Percentiles rank a stretch among this genome's conserved stretches.
These are phyloP conservation scores for Ophiocordyceps camponoti-floridani DNA, from an alignment of 2,329 filamentous ascomycete genomes.

Conservation along the genomic window DNA sequence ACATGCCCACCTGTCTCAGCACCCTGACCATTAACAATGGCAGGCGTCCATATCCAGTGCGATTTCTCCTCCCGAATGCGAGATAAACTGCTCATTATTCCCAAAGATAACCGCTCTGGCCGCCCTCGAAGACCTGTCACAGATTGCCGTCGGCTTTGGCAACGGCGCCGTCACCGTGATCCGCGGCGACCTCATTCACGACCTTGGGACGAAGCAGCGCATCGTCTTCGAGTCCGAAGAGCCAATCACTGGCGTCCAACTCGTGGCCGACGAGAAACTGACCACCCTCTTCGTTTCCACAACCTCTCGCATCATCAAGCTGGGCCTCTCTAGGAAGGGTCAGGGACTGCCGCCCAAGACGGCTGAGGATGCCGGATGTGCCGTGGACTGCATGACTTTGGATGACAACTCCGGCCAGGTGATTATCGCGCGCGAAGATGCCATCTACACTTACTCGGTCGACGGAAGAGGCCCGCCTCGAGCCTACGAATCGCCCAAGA, in stretches of 20 bases:
- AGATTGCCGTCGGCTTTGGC: conserved; percentile 87
- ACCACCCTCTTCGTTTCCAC: conserved; percentile 87
- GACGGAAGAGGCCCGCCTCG: conserved; percentile 76
- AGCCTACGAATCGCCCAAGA: conserved; percentile 84
- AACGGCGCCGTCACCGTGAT: conserved; percentile 91
- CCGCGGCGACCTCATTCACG: conserved; percentile 84
- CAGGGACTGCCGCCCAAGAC: conserved; percentile 79
- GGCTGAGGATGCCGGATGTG: conserved; percentile 78
- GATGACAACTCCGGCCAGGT: conserved; percentile 68
- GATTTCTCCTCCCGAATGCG: conserved; percentile 6
- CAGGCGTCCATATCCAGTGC: conserved; percentile 76
- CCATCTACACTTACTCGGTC: conserved; percentile 79
- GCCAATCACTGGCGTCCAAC: conserved; percentile 80
- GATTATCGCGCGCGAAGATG: conserved; percentile 85
- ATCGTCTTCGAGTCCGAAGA: conserved; percentile 95
- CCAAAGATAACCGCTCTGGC: conserved; percentile 68
- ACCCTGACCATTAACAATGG: conserved; percentile 78
- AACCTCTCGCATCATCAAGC: conserved; percentile 68
- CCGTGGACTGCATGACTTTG: conserved; percentile 84
- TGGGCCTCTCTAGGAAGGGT: conserved; percentile 73
- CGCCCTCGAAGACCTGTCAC: conserved; percentile 71
- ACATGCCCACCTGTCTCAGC: conserved; percentile 72
- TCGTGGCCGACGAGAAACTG: conserved; percentile 38
- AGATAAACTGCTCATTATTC: neutral
- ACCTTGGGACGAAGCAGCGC: conserved; percentile 82